Percentiles rank a stretch among this genome's conserved stretches.
These are phyloP conservation scores for Taphrina deformans DNA, from an alignment of 1,139 yeast species.

Conservation along the genomic window DNA sequence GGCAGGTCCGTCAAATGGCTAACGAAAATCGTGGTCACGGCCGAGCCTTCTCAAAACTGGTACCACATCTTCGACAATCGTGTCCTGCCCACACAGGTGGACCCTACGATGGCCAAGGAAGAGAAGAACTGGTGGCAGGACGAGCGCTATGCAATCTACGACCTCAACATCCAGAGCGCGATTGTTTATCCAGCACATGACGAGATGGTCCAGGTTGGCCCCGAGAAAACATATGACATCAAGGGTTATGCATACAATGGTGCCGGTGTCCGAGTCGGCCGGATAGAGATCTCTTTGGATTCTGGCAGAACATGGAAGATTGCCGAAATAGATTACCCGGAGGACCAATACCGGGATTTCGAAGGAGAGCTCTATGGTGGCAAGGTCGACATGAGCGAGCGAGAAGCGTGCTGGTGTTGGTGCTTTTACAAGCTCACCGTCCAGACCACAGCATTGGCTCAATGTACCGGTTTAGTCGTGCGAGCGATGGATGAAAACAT, in stretches of 20 bases:
- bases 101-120: conserved; percentile 45
- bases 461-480: conserved; percentile 44
- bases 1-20: conserved; percentile 48
- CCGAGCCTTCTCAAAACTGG: conserved; percentile 46
- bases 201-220: conserved; percentile 38
- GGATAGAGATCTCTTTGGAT: conserved; percentile 46
- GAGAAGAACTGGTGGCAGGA: conserved; percentile 45
- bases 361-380: conserved; percentile 45
- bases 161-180: conserved; percentile 45
- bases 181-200: conserved; percentile 45
- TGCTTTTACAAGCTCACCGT: conserved; percentile 46
- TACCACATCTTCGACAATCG: conserved; percentile 47
- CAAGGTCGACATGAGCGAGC: conserved; percentile 44
- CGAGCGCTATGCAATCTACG: conserved; percentile 46
- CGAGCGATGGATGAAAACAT: conserved; percentile 47
- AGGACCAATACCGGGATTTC: conserved; percentile 44
- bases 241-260: conserved; percentile 47
- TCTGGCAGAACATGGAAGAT: conserved; percentile 44
- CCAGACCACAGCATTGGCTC: conserved; percentile 39
- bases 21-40: conserved; percentile 42
- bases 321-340: conserved; percentile 45
- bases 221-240: conserved; percentile 39
- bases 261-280: conserved; percentile 45
- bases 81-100: conserved; percentile 46
- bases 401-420: conserved; percentile 45